Conservation (phyloP, 495 filamentous ascomycete genomes). For the Daldinia caldariorum region DNA sequence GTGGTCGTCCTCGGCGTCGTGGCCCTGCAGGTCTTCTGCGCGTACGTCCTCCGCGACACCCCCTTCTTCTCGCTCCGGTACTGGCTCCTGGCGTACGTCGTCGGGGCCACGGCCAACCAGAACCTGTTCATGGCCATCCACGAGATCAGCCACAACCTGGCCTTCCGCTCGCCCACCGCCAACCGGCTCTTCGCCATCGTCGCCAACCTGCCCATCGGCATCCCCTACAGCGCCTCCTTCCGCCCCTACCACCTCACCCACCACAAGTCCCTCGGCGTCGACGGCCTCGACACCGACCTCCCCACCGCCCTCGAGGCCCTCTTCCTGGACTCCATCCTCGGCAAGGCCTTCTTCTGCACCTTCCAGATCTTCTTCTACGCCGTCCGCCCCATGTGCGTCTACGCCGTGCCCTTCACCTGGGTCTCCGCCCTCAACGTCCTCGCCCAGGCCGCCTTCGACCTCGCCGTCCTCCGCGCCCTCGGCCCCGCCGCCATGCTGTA, state of each 20-base stretch:
- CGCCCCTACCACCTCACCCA: slow-evolving; percentile 98
- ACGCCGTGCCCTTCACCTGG: slow-evolving; percentile 84
- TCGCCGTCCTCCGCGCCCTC: slow-evolving; percentile 63
- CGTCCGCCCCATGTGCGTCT: slow-evolving; percentile 95
- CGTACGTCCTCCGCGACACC: slow-evolving; percentile 80
- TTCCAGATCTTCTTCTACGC: slow-evolving; percentile 99
- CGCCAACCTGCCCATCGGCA: slow-evolving; percentile 93
- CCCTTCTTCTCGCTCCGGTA: slow-evolving; percentile 84
- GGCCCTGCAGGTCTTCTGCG: slow-evolving; percentile 79
- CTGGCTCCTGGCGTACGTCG: slow-evolving; percentile 86
- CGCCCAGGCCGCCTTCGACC: slow-evolving; percentile 82
- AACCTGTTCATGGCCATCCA: slow-evolving; percentile 99
- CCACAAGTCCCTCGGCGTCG: slow-evolving; percentile 97
- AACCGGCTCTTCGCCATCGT: slow-evolving; percentile 90
- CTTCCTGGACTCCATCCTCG: slow-evolving; percentile 93
- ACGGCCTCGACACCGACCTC: slow-evolving; percentile 95
- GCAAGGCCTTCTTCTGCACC: slow-evolving; percentile 99
- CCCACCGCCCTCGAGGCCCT: slow-evolving; percentile 92
- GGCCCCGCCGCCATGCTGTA: slow-evolving; percentile 78
- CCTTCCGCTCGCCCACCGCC: slow-evolving; percentile 82
- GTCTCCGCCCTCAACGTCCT: slow-evolving; percentile 84
- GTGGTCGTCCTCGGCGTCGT: slow-evolving; percentile 90
- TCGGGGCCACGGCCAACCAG: slow-evolving; percentile 97
- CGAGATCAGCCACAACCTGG: slow-evolving; percentile 98
- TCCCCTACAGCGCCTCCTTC: slow-evolving; percentile 97